Evolutionary conservation across 2,329 filamentous ascomycete species (phyloP).

Genomic region (Erysiphe pisi): DNA sequence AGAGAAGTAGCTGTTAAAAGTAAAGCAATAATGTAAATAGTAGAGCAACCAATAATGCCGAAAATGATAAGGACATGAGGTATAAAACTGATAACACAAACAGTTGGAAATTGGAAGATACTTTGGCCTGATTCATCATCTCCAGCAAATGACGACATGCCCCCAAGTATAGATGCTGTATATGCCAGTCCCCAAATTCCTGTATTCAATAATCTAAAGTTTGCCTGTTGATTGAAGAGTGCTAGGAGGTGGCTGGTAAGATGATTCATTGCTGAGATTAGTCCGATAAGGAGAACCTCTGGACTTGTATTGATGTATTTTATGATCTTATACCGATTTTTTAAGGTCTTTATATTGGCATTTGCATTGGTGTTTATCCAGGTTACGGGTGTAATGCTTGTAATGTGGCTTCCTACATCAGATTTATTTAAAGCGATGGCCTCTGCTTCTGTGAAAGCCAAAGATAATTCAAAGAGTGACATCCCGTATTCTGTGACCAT

Average conservation of each 20-base stretch:
- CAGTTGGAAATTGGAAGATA: constrained; percentile 77
- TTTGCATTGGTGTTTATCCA: constrained; percentile 31
- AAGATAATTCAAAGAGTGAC: constrained; percentile 90
- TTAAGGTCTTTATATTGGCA: constrained; percentile 41
- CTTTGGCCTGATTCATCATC: constrained; percentile 53
- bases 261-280: constrained; percentile 84
- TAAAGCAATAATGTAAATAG: constrained; percentile 69
- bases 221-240: constrained; percentile 66
- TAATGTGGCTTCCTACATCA: constrained; percentile 50
- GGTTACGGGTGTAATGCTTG: constrained; percentile 31
- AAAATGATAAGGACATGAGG: constrained; percentile 78
- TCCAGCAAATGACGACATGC: constrained; percentile 52
- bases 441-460: constrained; percentile 93
- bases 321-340: constrained; percentile 58
- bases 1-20: constrained; percentile 58
- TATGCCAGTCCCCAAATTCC: constrained; percentile 84
- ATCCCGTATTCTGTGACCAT: constrained; percentile 82
- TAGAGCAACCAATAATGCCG: constrained; percentile 64
- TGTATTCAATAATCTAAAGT: constrained; percentile 73
- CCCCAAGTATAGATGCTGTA: constrained; percentile 74
- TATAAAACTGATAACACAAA: constrained; percentile 89
- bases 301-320: constrained; percentile 76
- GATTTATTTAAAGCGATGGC: constrained; percentile 72
- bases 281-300: constrained; percentile 73
- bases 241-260: constrained; percentile 74